phyloP scores from a whole-genome alignment of 352 stramenopile species.

The Globisporangium abappressorium region DNA sequence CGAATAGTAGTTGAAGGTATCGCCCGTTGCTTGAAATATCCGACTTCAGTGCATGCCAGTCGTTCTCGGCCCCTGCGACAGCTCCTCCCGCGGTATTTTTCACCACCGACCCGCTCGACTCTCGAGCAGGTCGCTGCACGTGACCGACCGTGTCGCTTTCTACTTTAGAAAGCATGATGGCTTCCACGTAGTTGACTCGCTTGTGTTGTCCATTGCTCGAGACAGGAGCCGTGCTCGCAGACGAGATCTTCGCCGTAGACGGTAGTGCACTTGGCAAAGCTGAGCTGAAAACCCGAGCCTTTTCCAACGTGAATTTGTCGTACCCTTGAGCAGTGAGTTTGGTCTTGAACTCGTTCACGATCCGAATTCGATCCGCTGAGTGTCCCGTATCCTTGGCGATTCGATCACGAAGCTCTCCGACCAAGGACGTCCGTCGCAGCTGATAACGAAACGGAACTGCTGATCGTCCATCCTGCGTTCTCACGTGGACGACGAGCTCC shows the following conservation, averaged over 20 bases:
- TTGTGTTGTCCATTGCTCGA: conserved; percentile 24
- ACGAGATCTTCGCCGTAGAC: conserved; percentile 21
- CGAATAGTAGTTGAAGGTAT: conserved; percentile 43
- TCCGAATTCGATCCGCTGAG: conserved; percentile 55
- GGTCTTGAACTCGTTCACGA: conserved; percentile 68
- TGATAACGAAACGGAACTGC: conserved; percentile 62
- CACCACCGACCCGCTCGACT: conserved; percentile 19
- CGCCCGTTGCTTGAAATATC: conserved; percentile 52
- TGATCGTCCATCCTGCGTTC: conserved; percentile 60
- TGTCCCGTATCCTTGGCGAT: conserved; percentile 65
- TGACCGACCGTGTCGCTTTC: conserved; percentile 64
- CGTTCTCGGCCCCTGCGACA: conserved; percentile 43
- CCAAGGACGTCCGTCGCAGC: conserved; percentile 49
- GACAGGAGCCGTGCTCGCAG: conserved; percentile 27
- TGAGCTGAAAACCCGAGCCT: conserved; percentile 48
- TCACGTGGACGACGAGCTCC: conserved; percentile 65
- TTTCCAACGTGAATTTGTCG: conserved; percentile 67
- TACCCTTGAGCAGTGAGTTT: conserved; percentile 69
- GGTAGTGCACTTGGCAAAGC: conserved; percentile 8
- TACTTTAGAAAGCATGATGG: conserved; percentile 56
- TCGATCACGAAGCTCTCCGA: conserved; percentile 58
- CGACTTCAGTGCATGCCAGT: conserved; percentile 69
- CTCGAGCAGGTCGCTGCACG: conserved; percentile 35
- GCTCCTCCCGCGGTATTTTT: conserved; percentile 25
- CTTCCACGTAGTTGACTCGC: conserved; percentile 43